Evolutionary conservation across 139 green algal species (phyloP).

Genomic region (Haematococcus lacustris): DNA sequence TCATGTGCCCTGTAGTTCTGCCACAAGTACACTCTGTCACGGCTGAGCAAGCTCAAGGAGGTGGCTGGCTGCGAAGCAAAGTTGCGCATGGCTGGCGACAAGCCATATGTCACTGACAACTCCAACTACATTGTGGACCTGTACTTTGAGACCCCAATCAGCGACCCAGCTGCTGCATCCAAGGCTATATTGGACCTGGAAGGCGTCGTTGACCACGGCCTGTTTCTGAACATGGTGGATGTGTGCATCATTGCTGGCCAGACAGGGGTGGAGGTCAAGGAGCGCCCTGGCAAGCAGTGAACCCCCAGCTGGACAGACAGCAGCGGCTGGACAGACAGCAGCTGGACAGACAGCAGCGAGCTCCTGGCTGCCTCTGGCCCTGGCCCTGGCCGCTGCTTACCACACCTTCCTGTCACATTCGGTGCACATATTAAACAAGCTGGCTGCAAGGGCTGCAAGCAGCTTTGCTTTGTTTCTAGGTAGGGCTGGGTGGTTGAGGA

Average conservation of each 20-base stretch:
- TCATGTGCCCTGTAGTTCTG: slow-evolving; percentile 81
- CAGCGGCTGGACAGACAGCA: too few species aligned
- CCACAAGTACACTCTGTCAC: slow-evolving; percentile 79
- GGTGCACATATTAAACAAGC: too few species aligned
- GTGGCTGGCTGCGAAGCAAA: slow-evolving; percentile 78
- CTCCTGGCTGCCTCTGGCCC: too few species aligned
- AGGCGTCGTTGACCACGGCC: slow-evolving; percentile 96
- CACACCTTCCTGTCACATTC: too few species aligned
- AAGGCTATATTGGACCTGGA: slow-evolving; percentile 77
- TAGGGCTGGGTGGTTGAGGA: too few species aligned
- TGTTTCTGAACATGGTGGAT: slow-evolving; percentile 96
- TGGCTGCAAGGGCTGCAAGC: too few species aligned
- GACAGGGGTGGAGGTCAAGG: slow-evolving; percentile 79
- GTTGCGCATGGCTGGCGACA: slow-evolving; percentile 88
- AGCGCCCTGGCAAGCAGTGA: slow-evolving; percentile 31
- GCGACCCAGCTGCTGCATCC: slow-evolving; percentile 64
- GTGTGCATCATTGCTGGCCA: slow-evolving; percentile 90
- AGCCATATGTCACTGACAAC: slow-evolving; percentile 98
- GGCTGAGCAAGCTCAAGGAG: slow-evolving; percentile 55
- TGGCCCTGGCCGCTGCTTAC: too few species aligned
- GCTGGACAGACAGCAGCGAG: too few species aligned
- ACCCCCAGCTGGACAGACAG: too few species aligned
- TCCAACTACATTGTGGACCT: slow-evolving; percentile 99
- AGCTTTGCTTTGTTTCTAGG: too few species aligned
- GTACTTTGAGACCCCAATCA: slow-evolving; percentile 86